These are phyloP conservation scores for Exophiala bonariae DNA, from an alignment of 2,329 filamentous ascomycete genomes.

Conservation along the genomic window DNA sequence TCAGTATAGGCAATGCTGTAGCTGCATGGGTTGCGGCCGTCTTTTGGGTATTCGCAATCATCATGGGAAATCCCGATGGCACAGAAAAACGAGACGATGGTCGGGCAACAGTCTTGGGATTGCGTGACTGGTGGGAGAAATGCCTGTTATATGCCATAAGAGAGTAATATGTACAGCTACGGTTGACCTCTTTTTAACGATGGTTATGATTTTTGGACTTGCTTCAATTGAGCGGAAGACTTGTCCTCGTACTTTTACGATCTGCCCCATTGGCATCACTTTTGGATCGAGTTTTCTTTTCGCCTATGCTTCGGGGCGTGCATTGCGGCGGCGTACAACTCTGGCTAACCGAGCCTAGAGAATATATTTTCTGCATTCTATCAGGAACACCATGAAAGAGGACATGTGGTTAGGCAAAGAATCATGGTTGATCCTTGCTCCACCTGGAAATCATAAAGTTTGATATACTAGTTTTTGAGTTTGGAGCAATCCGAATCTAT, in stretches of 20 bases:
- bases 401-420: too few relatives aligned
- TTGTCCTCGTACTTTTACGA: too few relatives aligned
- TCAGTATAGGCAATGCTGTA: slow-evolving; percentile 57
- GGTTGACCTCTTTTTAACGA: slow-evolving; percentile 8
- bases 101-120: slow-evolving; percentile 57
- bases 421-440: too few relatives aligned
- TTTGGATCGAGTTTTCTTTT: too few relatives aligned
- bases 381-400: too few relatives aligned
- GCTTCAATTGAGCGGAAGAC: too few relatives aligned
- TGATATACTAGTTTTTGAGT: background rate
- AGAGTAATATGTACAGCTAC: slow-evolving; percentile 14
- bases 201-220: slow-evolving; percentile 6
- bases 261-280: too few relatives aligned
- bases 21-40: slow-evolving; percentile 60
- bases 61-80: slow-evolving; percentile 63
- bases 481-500: background rate
- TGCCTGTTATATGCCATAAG: slow-evolving; percentile 50
- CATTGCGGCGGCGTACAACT: too few relatives aligned
- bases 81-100: slow-evolving; percentile 62
- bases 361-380: too few relatives aligned
- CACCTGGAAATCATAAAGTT: background rate
- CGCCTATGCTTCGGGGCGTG: too few relatives aligned
- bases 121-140: slow-evolving; percentile 61
- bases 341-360: too few relatives aligned
- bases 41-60: slow-evolving; percentile 63